Percentiles rank a stretch among this genome's conserved stretches.
phyloP scores from a whole-genome alignment of 1,284 basidiomycete genomes.

The Flammula alnicola region DNA sequence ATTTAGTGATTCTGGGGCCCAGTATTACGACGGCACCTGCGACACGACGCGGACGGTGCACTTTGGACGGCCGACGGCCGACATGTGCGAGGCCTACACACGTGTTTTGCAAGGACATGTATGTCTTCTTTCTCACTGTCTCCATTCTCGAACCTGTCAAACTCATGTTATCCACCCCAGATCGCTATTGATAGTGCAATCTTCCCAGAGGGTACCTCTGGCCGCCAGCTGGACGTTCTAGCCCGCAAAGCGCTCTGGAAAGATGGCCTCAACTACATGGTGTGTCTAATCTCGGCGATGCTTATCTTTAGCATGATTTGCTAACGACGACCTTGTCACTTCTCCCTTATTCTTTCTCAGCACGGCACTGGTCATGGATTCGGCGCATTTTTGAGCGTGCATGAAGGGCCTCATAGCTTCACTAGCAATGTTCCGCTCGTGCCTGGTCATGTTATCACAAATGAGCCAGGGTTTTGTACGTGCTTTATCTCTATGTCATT shows the following conservation, averaged over 20 bases:
- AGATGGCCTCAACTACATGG: conserved; percentile 85
- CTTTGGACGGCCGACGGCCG: conserved; percentile 81
- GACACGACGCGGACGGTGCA: conserved; percentile 92
- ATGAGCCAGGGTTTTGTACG: conserved; percentile 86
- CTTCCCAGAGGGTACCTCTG: conserved; percentile 89
- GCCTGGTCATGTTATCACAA: conserved; percentile 88
- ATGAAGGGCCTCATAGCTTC: conserved; percentile 79
- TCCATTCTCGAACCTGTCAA: conserved; percentile 13
- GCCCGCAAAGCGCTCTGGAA: conserved; percentile 88
- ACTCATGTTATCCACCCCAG: conserved; percentile 39
- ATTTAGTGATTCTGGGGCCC: conserved; percentile 84
- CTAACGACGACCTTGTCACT: conserved; percentile 1
- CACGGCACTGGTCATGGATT: conserved; percentile 87
- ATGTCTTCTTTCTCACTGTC: conserved; percentile 38
- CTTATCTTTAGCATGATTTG: conserved; percentile 4
- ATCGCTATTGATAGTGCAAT: conserved; percentile 90
- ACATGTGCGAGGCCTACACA: conserved; percentile 91
- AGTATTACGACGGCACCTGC: conserved; percentile 90
- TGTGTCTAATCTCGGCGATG: conserved; percentile 36
- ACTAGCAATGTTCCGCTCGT: conserved; percentile 67
- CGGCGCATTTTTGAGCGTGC: conserved; percentile 81
- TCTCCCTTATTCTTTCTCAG: conserved; percentile 39
- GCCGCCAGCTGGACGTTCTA: conserved; percentile 80
- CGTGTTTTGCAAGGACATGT: conserved; percentile 96
- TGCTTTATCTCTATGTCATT: conserved; percentile 24